Percentiles rank a stretch among this genome's conserved stretches.
phyloP scores from a whole-genome alignment of 2,329 filamentous ascomycete species.

The Paecilomyces sp. region DNA sequence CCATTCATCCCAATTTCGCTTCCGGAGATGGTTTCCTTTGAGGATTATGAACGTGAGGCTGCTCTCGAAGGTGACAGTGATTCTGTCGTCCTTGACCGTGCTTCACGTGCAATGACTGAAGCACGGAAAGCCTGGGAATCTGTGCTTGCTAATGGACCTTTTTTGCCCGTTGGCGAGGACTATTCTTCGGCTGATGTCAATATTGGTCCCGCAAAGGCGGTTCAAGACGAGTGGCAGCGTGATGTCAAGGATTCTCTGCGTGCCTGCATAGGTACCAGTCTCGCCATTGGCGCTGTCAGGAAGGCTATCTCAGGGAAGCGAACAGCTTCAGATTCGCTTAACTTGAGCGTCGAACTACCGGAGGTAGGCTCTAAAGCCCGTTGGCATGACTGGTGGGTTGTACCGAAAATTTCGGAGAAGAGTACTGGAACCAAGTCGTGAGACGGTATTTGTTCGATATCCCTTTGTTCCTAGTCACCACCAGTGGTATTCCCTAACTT shows the following conservation, averaged over 20 bases:
- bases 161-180: constrained; percentile 7
- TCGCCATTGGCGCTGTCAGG: constrained; percentile 55
- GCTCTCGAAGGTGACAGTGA: constrained; percentile 39
- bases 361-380: constrained; percentile 31
- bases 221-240: constrained; percentile 55
- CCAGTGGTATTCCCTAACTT: not conserved
- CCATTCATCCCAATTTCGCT: constrained; percentile 65
- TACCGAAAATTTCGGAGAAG: constrained; percentile 29
- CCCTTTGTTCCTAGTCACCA: not conserved
- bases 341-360: constrained; percentile 29
- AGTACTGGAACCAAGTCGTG: not conserved
- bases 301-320: constrained; percentile 43
- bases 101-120: constrained; percentile 29
- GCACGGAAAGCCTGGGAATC: constrained; percentile 38
- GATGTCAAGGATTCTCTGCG: constrained; percentile 56
- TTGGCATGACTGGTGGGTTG: constrained; percentile 41
- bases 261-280: constrained; percentile 63
- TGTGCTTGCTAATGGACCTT: constrained; percentile 32
- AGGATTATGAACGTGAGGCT: constrained; percentile 48
- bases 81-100: constrained; percentile 30
- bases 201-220: constrained; percentile 38
- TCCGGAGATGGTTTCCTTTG: constrained; percentile 59
- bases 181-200: not conserved
- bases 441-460: not conserved
- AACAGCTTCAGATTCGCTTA: constrained; percentile 8